Evolutionary conservation across 257 asterid genomes (phyloP), one percentile per base, ranked within the genome.

Genomic region (Gentiana dahurica): DNA sequence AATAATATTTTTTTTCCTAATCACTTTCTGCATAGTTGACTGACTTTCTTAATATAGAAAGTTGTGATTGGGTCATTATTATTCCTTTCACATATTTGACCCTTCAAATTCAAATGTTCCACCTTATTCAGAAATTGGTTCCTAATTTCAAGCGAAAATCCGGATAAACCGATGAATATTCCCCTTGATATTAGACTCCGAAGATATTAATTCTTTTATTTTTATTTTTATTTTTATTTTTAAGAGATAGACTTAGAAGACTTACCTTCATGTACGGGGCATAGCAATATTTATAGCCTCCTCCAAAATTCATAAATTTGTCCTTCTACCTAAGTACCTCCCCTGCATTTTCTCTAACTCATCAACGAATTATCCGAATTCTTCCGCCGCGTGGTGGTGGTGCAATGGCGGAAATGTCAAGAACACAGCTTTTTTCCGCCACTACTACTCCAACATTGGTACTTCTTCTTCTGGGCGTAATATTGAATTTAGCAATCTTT

Each of bases 401-500:
- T 24, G 24, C 24, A 24, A 63, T 53, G 60, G 76, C 71, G 12
- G 57, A 34, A 64, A 56, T 57, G 76, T 71, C 65, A 38, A 62
- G 52, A 55, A 46, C 60, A 33, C n/a, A 51, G 55, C 13, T 54
- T n/a, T 47, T 57, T 34, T 24, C 24, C 24, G 24, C 24, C 24
- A 24, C 24, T 24, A 24, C 24, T 24, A 24, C 24, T 24, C 24
- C 24, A 24, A 24, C 24, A 24, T 24, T 12, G 24, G 75, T 60
- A 34, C 67, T 75, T 73, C 10, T 75, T 73, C 13, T 73, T 66
- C 73, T 68, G 5, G 53, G 66, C 5, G 53, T 70, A 9, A 13
- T 79, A 36, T 4, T 80, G 60, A 76, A 71, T 59, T 72, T 65
- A 32, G 86, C 87, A 49, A 69, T 71, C 71, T 34, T 71, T 37